Percentiles rank a stretch among this genome's conserved stretches.
These are phyloP conservation scores for Crithidia expoeki DNA, from an alignment of 208 protist species.

Conservation along the genomic window DNA sequence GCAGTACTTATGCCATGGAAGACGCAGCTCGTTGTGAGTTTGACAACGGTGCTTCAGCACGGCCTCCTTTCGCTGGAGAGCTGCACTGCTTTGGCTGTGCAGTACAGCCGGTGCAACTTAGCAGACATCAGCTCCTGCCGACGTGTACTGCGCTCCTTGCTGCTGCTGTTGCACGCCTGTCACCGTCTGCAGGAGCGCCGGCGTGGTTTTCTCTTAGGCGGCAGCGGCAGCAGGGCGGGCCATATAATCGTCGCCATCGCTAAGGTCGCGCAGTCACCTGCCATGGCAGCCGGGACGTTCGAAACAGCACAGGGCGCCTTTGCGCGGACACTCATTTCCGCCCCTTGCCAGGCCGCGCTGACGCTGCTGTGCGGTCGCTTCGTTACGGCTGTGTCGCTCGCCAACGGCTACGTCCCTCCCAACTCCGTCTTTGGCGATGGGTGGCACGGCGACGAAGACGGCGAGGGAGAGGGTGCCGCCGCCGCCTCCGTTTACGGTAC, in stretches of 20 bases:
- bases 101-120: slow-evolving; percentile 56
- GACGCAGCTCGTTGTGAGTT: slow-evolving; percentile 54
- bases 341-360: slow-evolving; percentile 54
- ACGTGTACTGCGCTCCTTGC: slow-evolving; percentile 55
- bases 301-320: slow-evolving; percentile 30
- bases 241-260: slow-evolving; percentile 49
- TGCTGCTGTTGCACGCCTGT: slow-evolving; percentile 56
- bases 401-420: slow-evolving; percentile 59
- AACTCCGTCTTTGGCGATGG: slow-evolving; percentile 24
- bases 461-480: slow-evolving; percentile 8
- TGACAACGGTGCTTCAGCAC: slow-evolving; percentile 60
- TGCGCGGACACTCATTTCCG: slow-evolving; percentile 31
- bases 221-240: slow-evolving; percentile 34
- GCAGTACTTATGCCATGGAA: slow-evolving; percentile 57
- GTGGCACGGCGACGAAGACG: slow-evolving; percentile 16
- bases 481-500: slow-evolving; percentile 21
- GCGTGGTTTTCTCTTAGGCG: slow-evolving; percentile 27
- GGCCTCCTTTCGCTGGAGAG: slow-evolving; percentile 47
- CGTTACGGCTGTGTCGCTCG: slow-evolving; percentile 38
- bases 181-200: slow-evolving; percentile 49
- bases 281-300: slow-evolving; percentile 21
- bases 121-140: slow-evolving; percentile 55
- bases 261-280: slow-evolving; percentile 24
- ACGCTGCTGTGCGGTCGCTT: slow-evolving; percentile 56
- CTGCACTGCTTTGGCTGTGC: slow-evolving; percentile 51